Conservation (phyloP, 371 early-diverging fungal species). For the Lichtheimia hyalospora region DNA sequence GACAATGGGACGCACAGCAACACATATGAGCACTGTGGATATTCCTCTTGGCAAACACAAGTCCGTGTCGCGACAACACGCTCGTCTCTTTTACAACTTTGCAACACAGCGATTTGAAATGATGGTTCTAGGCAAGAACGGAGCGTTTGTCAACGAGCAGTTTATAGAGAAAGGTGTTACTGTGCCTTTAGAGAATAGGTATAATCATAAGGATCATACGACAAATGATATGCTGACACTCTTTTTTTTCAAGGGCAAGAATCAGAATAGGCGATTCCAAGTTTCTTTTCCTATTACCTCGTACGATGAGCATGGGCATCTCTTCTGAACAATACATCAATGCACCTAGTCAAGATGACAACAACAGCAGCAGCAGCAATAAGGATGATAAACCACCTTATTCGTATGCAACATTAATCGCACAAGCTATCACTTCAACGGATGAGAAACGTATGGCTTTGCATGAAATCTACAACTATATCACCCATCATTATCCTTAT, state of each 20-base stretch:
- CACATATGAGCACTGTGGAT: constrained; percentile 60
- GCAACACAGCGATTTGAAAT: constrained; percentile 75
- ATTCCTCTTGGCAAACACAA: constrained; percentile 80
- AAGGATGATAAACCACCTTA: constrained; percentile 69
- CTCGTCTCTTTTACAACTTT: constrained; percentile 81
- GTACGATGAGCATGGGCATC: constrained; percentile 35
- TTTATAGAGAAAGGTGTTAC: constrained; percentile 69
- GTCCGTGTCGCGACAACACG: constrained; percentile 82
- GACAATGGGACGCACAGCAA: constrained; percentile 70
- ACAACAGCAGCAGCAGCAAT: not conserved
- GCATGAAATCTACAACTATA: constrained; percentile 83
- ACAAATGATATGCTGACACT: not conserved
- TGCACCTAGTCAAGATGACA: not conserved
- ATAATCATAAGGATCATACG: too few species aligned
- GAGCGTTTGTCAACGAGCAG: constrained; percentile 78
- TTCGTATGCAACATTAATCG: constrained; percentile 87
- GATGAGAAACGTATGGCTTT: constrained; percentile 73
- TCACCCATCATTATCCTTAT: constrained; percentile 78
- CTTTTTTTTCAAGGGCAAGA: constrained; percentile 52
- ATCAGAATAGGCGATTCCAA: constrained; percentile 83
- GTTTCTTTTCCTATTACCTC: constrained; percentile 75
- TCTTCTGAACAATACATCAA: constrained; percentile 10
- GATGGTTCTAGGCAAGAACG: constrained; percentile 83
- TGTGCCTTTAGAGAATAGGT: constrained; percentile 72
- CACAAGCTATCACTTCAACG: constrained; percentile 81